These are phyloP conservation scores for Microcera coccophila DNA, from an alignment of 2,329 filamentous ascomycete species.

Conservation along the genomic window DNA sequence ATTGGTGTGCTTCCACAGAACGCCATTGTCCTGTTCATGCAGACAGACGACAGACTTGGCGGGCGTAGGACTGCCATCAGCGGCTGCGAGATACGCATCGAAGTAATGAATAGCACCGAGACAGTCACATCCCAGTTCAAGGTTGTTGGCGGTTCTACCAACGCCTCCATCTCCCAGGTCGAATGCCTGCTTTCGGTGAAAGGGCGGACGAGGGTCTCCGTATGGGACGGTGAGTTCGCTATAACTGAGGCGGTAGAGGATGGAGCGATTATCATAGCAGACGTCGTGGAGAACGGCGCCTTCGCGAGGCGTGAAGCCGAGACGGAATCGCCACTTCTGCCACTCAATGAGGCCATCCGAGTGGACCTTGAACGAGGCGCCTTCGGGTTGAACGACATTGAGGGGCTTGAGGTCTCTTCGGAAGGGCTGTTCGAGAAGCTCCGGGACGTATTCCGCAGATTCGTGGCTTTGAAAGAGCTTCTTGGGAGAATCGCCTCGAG, in stretches of 20 bases:
- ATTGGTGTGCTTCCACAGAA: constrained; percentile 69
- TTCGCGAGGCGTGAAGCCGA: constrained; percentile 66
- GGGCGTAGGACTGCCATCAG: constrained; percentile 50
- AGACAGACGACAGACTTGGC: constrained; percentile 61
- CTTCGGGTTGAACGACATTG: constrained; percentile 66
- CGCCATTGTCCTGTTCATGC: constrained; percentile 68
- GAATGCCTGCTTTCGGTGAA: constrained; percentile 67
- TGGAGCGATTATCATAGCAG: constrained; percentile 59
- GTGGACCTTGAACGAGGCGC: constrained; percentile 59
- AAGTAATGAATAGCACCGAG: constrained; percentile 64
- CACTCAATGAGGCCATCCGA: constrained; percentile 47
- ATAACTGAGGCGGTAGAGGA: constrained; percentile 63
- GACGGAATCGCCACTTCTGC: constrained; percentile 68
- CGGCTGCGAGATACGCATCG: constrained; percentile 50
- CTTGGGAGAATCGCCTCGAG: constrained; percentile 37
- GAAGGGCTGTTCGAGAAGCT: constrained; percentile 45
- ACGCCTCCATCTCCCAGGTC: constrained; percentile 67
- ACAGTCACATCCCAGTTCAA: constrained; percentile 66
- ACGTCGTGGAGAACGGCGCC: constrained; percentile 69
- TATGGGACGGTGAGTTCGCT: constrained; percentile 70
- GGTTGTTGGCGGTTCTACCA: constrained; percentile 64
- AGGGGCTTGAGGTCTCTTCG: constrained; percentile 62
- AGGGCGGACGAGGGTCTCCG: constrained; percentile 61
- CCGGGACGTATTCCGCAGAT: constrained; percentile 45
- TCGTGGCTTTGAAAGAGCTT: constrained; percentile 30